Evolutionary conservation across 352 stramenopile genomes (phyloP).

Genomic region (Hyaloperonospora brassicae): DNA sequence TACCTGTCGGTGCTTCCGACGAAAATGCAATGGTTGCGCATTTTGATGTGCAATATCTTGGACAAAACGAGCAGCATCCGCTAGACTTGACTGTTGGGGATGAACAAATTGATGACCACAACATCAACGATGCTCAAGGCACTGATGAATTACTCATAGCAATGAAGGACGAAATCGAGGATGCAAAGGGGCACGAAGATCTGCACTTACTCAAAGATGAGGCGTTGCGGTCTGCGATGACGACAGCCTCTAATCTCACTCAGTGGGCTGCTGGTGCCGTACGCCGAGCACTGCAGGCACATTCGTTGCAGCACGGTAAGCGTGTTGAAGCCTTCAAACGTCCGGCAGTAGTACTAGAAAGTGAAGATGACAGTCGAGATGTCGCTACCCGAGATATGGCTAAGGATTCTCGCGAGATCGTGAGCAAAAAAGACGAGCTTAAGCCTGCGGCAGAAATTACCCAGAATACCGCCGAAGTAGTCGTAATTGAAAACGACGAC

Average conservation of each 20-base stretch:
- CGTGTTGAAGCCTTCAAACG: conserved; percentile 9
- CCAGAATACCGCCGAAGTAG: too few species aligned
- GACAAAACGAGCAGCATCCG: too few species aligned
- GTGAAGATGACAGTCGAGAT: conserved; percentile 1
- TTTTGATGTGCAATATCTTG: too few species aligned
- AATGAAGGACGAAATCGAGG: conserved; percentile 62
- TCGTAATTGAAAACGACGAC: conserved; percentile 2
- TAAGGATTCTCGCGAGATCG: too few species aligned
- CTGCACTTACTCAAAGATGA: conserved; percentile 53
- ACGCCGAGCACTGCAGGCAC: conserved; percentile 53
- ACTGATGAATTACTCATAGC: conserved; percentile 45
- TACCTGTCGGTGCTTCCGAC: too few species aligned
- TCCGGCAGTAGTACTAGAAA: not conserved
- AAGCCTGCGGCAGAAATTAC: too few species aligned
- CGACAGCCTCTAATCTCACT: conserved; percentile 79
- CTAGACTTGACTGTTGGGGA: too few species aligned
- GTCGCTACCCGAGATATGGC: not conserved
- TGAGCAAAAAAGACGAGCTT: too few species aligned
- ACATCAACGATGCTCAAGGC: conserved; percentile 15
- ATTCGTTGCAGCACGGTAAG: conserved; percentile 40
- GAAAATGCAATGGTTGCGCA: too few species aligned
- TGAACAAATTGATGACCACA: too few species aligned
- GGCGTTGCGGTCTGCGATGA: conserved; percentile 66
- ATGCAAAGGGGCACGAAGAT: conserved; percentile 61
- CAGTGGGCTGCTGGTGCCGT: conserved; percentile 82